Conservation (phyloP, 2,329 filamentous ascomycete species). For the Aureobasidium sp. region DNA sequence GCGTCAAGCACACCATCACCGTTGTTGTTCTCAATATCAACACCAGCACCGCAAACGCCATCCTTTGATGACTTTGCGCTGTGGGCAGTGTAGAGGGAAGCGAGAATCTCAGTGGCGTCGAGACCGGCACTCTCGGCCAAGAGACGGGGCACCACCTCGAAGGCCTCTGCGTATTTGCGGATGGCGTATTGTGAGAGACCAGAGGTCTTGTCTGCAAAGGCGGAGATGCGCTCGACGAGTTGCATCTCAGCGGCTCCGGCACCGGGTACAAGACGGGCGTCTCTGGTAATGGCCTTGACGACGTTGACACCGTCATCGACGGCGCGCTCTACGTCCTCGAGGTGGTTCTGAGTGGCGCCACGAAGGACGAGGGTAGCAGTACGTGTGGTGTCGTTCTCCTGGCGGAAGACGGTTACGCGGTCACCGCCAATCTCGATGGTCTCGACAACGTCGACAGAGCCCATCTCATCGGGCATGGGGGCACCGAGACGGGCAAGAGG, state of each 20-base stretch:
- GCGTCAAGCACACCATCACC: conserved; percentile 76
- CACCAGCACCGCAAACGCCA: conserved; percentile 73
- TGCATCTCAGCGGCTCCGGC: conserved; percentile 93
- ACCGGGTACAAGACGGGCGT: conserved; percentile 82
- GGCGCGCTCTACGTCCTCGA: conserved; percentile 93
- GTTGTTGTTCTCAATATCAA: conserved; percentile 87
- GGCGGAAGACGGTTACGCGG: conserved; percentile 94
- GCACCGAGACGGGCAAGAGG: conserved; percentile 89
- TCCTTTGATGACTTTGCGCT: conserved; percentile 39
- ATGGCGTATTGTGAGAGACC: conserved; percentile 94
- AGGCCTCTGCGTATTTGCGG: conserved; percentile 93
- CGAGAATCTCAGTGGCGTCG: conserved; percentile 94
- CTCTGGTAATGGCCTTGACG: conserved; percentile 94
- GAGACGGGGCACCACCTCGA: conserved; percentile 91
- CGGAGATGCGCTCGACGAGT: conserved; percentile 83
- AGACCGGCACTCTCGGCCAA: conserved; percentile 91
- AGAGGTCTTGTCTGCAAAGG: conserved; percentile 83
- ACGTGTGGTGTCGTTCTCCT: conserved; percentile 85
- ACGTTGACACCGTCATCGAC: conserved; percentile 98
- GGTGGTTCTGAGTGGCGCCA: conserved; percentile 94
- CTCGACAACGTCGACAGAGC: conserved; percentile 86
- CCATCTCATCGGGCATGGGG: conserved; percentile 99
- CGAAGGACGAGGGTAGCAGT: conserved; percentile 91
- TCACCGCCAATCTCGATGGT: conserved; percentile 96
- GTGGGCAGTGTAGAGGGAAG: conserved; percentile 86